A percentile compares a stretch with the other conserved stretches of the same genome.
phyloP scores from a whole-genome alignment of 129 eudicot species.

The Calendula officinalis region DNA sequence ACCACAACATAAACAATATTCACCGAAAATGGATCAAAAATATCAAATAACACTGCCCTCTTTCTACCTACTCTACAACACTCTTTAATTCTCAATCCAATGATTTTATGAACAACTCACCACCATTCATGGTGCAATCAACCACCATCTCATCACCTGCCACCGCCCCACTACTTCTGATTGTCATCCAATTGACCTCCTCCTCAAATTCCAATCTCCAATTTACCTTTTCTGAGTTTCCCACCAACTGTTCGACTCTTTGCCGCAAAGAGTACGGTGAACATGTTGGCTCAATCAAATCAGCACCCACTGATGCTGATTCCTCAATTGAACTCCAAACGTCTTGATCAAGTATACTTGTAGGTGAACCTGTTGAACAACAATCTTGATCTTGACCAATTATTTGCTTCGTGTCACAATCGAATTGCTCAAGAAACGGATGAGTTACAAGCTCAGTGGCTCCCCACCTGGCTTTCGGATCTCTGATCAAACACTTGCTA shows the following conservation, averaged over 20 bases:
- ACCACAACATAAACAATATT: no score
- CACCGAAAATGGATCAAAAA: background rate
- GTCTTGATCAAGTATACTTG: slow-evolving; percentile 66
- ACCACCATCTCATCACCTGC: slow-evolving; percentile 6
- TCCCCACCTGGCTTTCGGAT: slow-evolving; percentile 60
- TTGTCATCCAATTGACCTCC: slow-evolving; percentile 49
- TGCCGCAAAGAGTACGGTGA: slow-evolving; percentile 27
- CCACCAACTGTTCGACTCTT: slow-evolving; percentile 43
- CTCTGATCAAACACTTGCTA: slow-evolving; percentile 47
- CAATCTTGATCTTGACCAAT: slow-evolving; percentile 13
- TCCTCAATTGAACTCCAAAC: slow-evolving; percentile 51
- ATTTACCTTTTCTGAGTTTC: slow-evolving; percentile 30
- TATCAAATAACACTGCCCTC: slow-evolving; percentile 5
- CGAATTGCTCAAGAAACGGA: slow-evolving; percentile 44
- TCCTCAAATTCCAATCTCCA: slow-evolving; percentile 40
- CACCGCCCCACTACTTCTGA: slow-evolving; percentile 42
- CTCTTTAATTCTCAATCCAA: slow-evolving; percentile 2
- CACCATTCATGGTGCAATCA: slow-evolving; percentile 12
- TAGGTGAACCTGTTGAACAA: slow-evolving; percentile 43
- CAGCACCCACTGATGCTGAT: slow-evolving; percentile 8
- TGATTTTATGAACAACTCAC: slow-evolving; percentile 19
- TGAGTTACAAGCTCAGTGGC: slow-evolving; percentile 55
- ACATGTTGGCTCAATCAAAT: slow-evolving; percentile 1
- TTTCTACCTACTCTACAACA: slow-evolving; percentile 31
- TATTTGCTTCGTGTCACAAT: background rate